Percentiles rank a stretch among this genome's conserved stretches.
These are phyloP conservation scores for Echinosophora koreensis DNA, from an alignment of 306 rosid species.

Conservation along the genomic window DNA sequence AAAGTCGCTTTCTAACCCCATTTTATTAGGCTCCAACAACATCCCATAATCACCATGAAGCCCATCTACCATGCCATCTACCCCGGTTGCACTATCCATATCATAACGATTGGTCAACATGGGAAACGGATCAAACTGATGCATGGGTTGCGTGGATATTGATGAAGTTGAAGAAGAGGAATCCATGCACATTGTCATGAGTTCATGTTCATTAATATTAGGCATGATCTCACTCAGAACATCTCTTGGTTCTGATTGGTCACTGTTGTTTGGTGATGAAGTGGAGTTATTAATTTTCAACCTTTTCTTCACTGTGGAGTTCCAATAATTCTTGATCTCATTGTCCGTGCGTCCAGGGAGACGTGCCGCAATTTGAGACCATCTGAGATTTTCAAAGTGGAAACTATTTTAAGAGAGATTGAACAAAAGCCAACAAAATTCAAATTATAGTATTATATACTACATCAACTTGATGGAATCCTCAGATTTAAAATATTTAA, in stretches of 20 bases:
- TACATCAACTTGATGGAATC: too few relatives aligned
- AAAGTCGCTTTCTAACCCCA: constrained; percentile 63
- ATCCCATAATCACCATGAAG: constrained; percentile 57
- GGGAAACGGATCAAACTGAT: constrained; percentile 60
- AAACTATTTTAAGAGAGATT: background rate
- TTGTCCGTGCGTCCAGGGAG: constrained; percentile 97
- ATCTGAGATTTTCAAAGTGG: constrained; percentile 54
- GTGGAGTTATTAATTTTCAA: constrained; percentile 55
- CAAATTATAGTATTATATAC: background rate
- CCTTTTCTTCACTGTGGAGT: constrained; percentile 82
- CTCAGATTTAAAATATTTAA: too few relatives aligned
- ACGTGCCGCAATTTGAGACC: constrained; percentile 98
- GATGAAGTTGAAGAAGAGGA: constrained; percentile 76
- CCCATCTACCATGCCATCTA: constrained; percentile 54
- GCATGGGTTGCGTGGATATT: constrained; percentile 64
- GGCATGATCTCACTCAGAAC: constrained; percentile 53
- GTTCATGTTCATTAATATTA: constrained; percentile 53
- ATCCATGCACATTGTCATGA: constrained; percentile 70
- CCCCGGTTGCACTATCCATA: too few relatives aligned
- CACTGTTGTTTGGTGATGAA: constrained; percentile 69
- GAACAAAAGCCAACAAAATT: background rate
- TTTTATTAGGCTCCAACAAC: constrained; percentile 55
- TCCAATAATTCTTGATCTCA: constrained; percentile 97
- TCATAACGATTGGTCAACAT: constrained; percentile 57
- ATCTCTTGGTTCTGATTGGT: constrained; percentile 55